A percentile compares a stretch with the other conserved stretches of the same genome.
These are phyloP conservation scores for Neurospora cerealis DNA, from an alignment of 495 filamentous ascomycete species.

Conservation along the genomic window DNA sequence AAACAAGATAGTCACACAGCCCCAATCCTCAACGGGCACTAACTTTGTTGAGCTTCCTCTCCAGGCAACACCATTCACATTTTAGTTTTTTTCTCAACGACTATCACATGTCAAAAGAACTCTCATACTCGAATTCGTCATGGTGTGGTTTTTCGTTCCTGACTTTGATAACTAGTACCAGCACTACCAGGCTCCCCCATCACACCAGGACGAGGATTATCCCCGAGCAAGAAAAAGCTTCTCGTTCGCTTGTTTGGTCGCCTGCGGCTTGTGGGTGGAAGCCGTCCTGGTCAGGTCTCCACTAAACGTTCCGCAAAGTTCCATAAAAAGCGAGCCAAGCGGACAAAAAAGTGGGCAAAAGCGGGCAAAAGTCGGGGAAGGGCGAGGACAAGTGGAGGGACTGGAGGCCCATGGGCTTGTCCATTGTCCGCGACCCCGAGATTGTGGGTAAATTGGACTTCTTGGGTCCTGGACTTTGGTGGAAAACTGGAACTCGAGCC, in stretches of 20 bases:
- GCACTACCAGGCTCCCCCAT: background rate
- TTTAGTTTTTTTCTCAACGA: background rate
- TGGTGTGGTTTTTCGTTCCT: background rate
- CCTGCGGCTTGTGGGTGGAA: background rate
- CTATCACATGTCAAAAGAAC: background rate
- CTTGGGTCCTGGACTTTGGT: too few relatives aligned
- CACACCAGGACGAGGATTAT: background rate
- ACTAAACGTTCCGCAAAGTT: background rate
- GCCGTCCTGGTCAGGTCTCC: background rate
- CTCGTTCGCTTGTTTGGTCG: background rate
- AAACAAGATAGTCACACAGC: background rate
- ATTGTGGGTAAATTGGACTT: too few relatives aligned
- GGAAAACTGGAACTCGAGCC: background rate
- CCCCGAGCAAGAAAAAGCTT: background rate
- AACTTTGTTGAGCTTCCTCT: background rate
- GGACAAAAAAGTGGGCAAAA: background rate
- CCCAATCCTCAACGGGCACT: background rate
- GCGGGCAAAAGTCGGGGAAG: background rate
- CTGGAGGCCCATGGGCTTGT: background rate
- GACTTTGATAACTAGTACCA: background rate
- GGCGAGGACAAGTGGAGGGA: background rate
- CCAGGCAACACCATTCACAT: background rate
- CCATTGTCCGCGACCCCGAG: background rate
- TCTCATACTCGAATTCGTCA: background rate
- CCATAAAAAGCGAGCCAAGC: background rate